Percentiles rank a stretch among this genome's conserved stretches.
phyloP scores from a whole-genome alignment of 108 stramenopile species.

The Cyclotella baltica region DNA sequence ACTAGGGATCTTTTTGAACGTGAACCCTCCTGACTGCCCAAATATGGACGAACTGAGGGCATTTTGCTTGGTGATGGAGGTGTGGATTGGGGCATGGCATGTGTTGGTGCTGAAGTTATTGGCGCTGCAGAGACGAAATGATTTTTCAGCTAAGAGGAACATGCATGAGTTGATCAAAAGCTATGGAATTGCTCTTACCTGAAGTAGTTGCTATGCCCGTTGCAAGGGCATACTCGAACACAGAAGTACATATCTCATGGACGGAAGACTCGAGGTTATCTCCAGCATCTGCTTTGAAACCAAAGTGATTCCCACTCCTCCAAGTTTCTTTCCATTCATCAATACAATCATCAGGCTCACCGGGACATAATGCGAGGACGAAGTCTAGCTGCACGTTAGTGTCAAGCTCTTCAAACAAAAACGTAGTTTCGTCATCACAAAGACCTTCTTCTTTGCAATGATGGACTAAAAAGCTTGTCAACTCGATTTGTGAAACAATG shows the following conservation, averaged over 20 bases:
- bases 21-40: neutral
- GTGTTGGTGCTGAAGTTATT: neutral
- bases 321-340: slow-evolving; percentile 8
- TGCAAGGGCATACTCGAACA: slow-evolving; percentile 10
- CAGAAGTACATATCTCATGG: neutral
- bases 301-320: slow-evolving; percentile 21
- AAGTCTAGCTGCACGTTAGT: slow-evolving; percentile 23
- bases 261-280: neutral
- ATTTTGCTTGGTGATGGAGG: neutral
- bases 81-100: neutral
- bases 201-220: slow-evolving; percentile 1
- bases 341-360: neutral
- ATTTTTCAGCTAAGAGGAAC: neutral
- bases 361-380: slow-evolving; percentile 18
- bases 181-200: neutral
- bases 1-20: slow-evolving; percentile 10
- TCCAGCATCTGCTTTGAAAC: slow-evolving; percentile 8
- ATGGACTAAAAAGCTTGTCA: slow-evolving; percentile 6
- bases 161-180: neutral
- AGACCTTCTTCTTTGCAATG: slow-evolving; percentile 18
- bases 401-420: slow-evolving; percentile 24
- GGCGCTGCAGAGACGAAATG: neutral
- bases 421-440: neutral
- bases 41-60: neutral
- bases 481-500: slow-evolving; percentile 27